Evolutionary conservation across 73 alveolate species (phyloP), one percentile per base, ranked within the genome.

Genomic region (Stentor roeselii): DNA sequence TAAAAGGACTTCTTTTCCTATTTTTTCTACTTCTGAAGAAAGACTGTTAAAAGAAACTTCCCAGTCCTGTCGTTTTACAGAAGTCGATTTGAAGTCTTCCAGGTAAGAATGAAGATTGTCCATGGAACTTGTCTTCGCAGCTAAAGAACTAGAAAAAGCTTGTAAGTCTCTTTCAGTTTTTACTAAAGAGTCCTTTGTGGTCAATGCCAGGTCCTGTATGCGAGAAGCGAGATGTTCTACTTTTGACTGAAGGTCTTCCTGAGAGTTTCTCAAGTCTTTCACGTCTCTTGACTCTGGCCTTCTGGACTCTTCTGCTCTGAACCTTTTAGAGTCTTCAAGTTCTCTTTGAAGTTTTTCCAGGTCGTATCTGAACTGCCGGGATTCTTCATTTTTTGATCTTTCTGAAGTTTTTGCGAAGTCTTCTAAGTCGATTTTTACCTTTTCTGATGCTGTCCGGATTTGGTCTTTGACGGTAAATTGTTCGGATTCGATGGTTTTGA

Each of bases 1-100:
- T 15, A 95, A 90, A 42, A 94, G 89, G 86, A 96, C 83, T 76
- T 96, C 98, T 67, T 92, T 88, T 27, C 88, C 88, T 15, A 96
- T 83, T 75, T 96, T 95, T 83, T 96, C 99, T 59, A 96, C 21
- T 1, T 37, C 78, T 1, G 32, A 21, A 36, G 21, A 32, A 2
- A 41, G 60, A n/a, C 39, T 30, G 21, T 37, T n/a, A 61, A 30
- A 6, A 14, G 6, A 36, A 6, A 35, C 27, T 61, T 61, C 82
- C 42, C 37, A 61, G 27, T 61, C 82, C 6, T 50, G 67, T 50
- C 21, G 6, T 50, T 50, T 50, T 50, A 50, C 21, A 50, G 67
- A 50, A 21, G 6, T 50, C 21, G 67, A 50, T 50, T 50, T 50
- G 21, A 50, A 50, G 67, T 50, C 67, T 50, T 50, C 67, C 21